Evolutionary conservation across 1,139 yeast species (phyloP), one percentile per base, ranked within the genome.

Genomic region (Suhomyces bokatorum): DNA sequence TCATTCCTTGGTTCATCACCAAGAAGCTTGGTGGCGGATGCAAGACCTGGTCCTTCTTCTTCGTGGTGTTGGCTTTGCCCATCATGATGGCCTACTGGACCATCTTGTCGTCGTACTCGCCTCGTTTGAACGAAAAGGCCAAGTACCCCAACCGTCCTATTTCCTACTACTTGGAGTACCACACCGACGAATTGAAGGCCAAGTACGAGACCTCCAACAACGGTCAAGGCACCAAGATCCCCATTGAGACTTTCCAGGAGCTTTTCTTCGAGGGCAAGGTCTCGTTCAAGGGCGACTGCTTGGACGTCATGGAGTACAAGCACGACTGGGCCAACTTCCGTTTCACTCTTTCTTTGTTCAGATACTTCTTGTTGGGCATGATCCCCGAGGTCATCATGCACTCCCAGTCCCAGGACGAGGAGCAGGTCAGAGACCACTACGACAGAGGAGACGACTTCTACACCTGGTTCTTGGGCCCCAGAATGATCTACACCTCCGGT

Each of bases 371-470:
- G 56, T 78, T 88, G 46, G 96, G 95, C 42, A 82, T 89, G 88
- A 86, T 89, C 55, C 97, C 97, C 42, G 97, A 89, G 70, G 95
- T 89, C 46, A 85, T 89, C 58, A 64, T 89, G 81, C 97, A 89
- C 73, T 84, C 96, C 49, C 83, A 89, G 64, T 86, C 95, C 29
- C 97, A 89, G 72, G 97, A 90, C 64, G 97, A 90, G 73, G 97
- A 89, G 69, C 97, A 89, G 71, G 97, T 89, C 46, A 83, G 96
- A 68, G 97, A 86, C 61, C 96, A 90, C 70, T 89, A 89, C 68
- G 97, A 90, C 73, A 87, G 97, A 58, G 97, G 97, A 68, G 97
- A 89, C 64, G 97, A 90, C 69, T 89, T 90, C 68, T 90, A 89
- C 80, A 73, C 90, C 45, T 89, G 95, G 95, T 89, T 89, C 73